Percentiles rank a stretch among this genome's conserved stretches.
These are phyloP conservation scores for Suillus subluteus DNA, from an alignment of 768 basidiomycete genomes.

Conservation along the genomic window DNA sequence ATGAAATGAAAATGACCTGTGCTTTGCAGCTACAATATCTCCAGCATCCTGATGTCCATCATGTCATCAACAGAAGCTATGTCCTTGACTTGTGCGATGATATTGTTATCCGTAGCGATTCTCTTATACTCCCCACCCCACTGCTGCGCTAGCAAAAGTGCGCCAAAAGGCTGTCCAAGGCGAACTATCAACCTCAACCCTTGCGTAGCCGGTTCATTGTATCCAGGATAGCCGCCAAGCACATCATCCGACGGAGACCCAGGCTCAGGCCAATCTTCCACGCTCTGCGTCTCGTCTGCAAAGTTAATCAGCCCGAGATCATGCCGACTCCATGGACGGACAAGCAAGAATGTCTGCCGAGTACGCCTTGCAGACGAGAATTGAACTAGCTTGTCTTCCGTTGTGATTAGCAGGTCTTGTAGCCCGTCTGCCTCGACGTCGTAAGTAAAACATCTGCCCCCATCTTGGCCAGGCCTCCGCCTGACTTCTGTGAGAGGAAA, in stretches of 20 bases:
- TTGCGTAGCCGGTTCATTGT: background rate
- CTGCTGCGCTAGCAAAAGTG: background rate
- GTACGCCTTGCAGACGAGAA: background rate
- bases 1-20: no score
- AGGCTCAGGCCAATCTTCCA: background rate
- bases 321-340: background rate
- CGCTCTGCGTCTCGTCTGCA: background rate
- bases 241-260: background rate
- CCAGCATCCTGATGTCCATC: background rate
- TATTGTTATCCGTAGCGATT: background rate
- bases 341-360: background rate
- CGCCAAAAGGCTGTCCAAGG: background rate
- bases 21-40: background rate
- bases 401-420: background rate
- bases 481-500: background rate
- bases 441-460: background rate
- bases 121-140: background rate
- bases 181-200: background rate
- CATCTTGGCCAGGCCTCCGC: background rate
- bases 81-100: background rate
- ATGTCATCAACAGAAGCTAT: background rate
- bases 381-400: background rate
- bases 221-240: background rate
- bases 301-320: background rate
- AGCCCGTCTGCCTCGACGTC: background rate